Conservation (phyloP, 768 basidiomycete genomes). For the Mycena capillaripes region DNA sequence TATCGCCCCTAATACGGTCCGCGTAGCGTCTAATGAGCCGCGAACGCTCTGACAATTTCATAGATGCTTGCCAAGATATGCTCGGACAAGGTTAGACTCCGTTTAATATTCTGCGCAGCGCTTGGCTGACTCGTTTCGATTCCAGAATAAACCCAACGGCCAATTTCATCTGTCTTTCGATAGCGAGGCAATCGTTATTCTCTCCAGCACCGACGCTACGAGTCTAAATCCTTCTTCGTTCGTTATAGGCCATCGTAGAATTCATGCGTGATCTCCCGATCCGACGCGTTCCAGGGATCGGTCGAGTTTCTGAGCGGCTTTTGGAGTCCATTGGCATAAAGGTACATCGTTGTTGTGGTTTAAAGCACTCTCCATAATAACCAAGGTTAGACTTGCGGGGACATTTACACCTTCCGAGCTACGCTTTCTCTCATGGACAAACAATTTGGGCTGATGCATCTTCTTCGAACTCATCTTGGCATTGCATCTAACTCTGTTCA, state of each 20-base stretch:
- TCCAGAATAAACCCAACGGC: conserved; percentile 93
- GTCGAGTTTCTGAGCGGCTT: conserved; percentile 90
- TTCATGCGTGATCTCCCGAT: conserved; percentile 91
- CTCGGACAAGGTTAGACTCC: conserved; percentile 80
- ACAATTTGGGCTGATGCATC: conserved; percentile 82
- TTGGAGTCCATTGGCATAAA: conserved; percentile 90
- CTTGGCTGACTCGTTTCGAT: conserved; percentile 5
- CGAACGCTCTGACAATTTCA: conserved; percentile 34
- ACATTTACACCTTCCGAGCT: conserved; percentile 84
- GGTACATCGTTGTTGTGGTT: conserved; percentile 54
- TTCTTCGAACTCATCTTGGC: conserved; percentile 88
- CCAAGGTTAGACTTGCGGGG: conserved; percentile 82
- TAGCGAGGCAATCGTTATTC: conserved; percentile 65
- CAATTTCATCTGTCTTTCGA: conserved; percentile 86
- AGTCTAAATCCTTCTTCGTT: too few species aligned
- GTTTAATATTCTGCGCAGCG: conserved; percentile 8
- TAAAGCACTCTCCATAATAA: conserved; percentile 8
- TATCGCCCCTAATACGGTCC: conserved; percentile 94
- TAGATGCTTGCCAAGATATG: conserved; percentile 98
- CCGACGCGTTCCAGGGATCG: conserved; percentile 90
- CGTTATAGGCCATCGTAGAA: too few species aligned
- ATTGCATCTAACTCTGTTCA: conserved; percentile 88
- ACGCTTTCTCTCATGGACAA: conserved; percentile 88
- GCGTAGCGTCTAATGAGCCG: conserved; percentile 41
- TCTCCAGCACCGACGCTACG: too few species aligned